Conservation (phyloP, 768 basidiomycete species). For the Leccinum pellstonianum region DNA sequence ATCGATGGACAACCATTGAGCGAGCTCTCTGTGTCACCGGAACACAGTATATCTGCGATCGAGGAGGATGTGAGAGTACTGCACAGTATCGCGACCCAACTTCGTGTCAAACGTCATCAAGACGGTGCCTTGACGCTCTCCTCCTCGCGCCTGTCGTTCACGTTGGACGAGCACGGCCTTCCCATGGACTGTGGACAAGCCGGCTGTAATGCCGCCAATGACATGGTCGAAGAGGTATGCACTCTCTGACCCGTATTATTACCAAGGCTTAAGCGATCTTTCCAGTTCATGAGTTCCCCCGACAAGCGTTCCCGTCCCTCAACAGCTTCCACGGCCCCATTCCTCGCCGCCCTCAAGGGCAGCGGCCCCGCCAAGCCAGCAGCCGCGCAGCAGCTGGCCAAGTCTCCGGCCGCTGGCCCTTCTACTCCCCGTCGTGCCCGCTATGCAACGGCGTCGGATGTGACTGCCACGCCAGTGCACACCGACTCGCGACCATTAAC, state of each 20-base stretch:
- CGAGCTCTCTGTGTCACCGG: slow-evolving; percentile 50
- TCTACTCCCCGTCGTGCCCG: too few species aligned
- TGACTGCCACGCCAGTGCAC: too few species aligned
- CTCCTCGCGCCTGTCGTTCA: slow-evolving; percentile 70
- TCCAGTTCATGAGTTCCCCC: slow-evolving; percentile 63
- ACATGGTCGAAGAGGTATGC: slow-evolving; percentile 84
- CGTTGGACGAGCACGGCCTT: slow-evolving; percentile 72
- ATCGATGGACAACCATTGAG: slow-evolving; percentile 71
- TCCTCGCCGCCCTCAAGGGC: too few species aligned
- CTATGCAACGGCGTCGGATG: too few species aligned
- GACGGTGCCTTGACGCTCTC: slow-evolving; percentile 76
- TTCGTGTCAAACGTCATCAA: slow-evolving; percentile 72
- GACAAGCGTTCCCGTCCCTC: too few species aligned
- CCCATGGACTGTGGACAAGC: slow-evolving; percentile 77
- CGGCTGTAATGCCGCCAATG: slow-evolving; percentile 68
- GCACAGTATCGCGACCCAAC: slow-evolving; percentile 64
- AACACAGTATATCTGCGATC: slow-evolving; percentile 59
- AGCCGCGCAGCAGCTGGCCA: too few species aligned
- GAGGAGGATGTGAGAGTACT: slow-evolving; percentile 75
- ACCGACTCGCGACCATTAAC: too few species aligned
- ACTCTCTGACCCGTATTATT: slow-evolving; percentile 1
- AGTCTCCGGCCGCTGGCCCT: too few species aligned
- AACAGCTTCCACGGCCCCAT: too few species aligned
- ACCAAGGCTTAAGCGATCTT: slow-evolving; percentile 4
- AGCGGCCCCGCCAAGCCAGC: too few species aligned